Conservation (phyloP, 179 eudicot genomes). For the Beta lomatogona region DNA sequence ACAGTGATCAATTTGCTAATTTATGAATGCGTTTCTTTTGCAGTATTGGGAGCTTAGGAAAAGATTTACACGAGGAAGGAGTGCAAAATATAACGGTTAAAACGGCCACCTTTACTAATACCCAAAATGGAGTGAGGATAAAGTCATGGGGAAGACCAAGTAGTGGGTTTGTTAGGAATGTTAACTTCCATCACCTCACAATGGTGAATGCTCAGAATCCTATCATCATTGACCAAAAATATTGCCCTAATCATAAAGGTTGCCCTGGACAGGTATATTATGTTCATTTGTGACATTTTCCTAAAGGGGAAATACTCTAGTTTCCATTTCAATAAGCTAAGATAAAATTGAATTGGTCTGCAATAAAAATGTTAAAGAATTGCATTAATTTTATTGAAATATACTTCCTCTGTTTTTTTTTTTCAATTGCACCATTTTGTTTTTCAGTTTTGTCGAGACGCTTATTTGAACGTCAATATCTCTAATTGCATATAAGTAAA, state of each 20-base stretch:
- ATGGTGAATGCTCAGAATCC: slow-evolving; percentile 62
- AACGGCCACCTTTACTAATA: slow-evolving; percentile 49
- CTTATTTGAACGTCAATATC: no score
- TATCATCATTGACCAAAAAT: slow-evolving; percentile 63
- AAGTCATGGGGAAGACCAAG: slow-evolving; percentile 76
- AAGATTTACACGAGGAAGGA: slow-evolving; percentile 41
- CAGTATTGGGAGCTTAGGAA: slow-evolving; percentile 80
- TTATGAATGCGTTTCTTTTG: not conserved
- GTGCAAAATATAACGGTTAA: slow-evolving; percentile 58
- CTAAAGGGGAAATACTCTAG: no score
- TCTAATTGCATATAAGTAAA: no score
- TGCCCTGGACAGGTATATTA: slow-evolving; percentile 53
- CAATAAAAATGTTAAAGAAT: no score
- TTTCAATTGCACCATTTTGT: no score
- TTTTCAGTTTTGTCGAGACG: no score
- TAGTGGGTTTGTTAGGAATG: slow-evolving; percentile 43
- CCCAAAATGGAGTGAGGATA: slow-evolving; percentile 70
- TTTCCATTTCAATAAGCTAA: no score
- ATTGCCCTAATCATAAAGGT: slow-evolving; percentile 48
- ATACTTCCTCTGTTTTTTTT: no score
- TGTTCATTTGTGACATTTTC: no score
- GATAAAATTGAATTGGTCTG: no score
- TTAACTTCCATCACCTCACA: slow-evolving; percentile 42
- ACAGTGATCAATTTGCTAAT: no score
- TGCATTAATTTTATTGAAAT: no score